Conservation (phyloP, 768 basidiomycete species). For the Rhodotorula taiwanensis region DNA sequence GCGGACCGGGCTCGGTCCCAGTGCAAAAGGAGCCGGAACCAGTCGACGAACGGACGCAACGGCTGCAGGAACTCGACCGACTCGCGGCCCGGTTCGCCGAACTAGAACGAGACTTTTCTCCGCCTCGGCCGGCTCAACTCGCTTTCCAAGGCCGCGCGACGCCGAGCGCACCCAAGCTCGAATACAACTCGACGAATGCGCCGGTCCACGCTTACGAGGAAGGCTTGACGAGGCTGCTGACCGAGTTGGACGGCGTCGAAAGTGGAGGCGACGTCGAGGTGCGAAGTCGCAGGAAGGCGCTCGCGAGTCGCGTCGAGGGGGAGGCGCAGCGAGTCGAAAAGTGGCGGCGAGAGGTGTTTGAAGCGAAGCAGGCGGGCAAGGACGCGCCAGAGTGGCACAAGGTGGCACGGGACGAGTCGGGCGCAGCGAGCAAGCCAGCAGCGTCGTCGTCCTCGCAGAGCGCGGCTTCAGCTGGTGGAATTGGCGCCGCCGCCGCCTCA, state of each 20-base stretch:
- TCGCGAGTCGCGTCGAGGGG: conserved; percentile 57
- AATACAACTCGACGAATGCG: conserved; percentile 59
- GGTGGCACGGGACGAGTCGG: too few species aligned
- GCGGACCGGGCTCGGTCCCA: too few species aligned
- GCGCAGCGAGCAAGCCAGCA: not conserved
- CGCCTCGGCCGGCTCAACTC: not conserved
- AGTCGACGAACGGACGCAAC: conserved; percentile 42
- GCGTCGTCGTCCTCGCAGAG: not conserved
- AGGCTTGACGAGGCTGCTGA: conserved; percentile 58
- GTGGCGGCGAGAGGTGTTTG: conserved; percentile 7
- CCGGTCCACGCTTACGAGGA: conserved; percentile 60
- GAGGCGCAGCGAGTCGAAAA: conserved; percentile 52
- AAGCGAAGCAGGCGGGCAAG: conserved; percentile 37
- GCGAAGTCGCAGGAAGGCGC: conserved; percentile 51
- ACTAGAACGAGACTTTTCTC: not conserved
- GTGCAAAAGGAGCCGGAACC: conserved; percentile 10
- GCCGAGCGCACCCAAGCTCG: conserved; percentile 47
- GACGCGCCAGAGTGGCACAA: conserved; percentile 17
- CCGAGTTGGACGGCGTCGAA: conserved; percentile 61
- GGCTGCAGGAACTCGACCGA: conserved; percentile 41
- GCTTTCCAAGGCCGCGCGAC: conserved; percentile 1
- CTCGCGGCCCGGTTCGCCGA: not conserved
- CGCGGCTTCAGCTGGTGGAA: too few species aligned
- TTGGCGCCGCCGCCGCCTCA: too few species aligned
- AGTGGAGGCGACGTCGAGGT: conserved; percentile 57